These are phyloP conservation scores for Punica granatum DNA, from an alignment of 345 rosid genomes.

Conservation along the genomic window DNA sequence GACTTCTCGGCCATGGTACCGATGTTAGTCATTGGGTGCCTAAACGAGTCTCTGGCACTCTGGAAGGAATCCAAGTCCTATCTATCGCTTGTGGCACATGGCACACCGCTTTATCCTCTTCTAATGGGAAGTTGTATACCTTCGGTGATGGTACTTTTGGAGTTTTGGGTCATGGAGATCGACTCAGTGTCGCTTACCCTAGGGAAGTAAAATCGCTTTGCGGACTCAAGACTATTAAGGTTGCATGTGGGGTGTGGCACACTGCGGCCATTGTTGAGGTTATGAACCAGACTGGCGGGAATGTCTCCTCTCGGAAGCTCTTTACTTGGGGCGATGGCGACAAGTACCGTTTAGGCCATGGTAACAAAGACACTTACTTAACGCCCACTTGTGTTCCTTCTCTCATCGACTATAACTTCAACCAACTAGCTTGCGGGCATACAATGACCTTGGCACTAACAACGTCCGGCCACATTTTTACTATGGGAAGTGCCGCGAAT, in stretches of 20 bases:
- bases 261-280: constrained; percentile 95
- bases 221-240: constrained; percentile 72
- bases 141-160: constrained; percentile 96
- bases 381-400: constrained; percentile 81
- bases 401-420: constrained; percentile 85
- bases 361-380: constrained; percentile 71
- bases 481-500: constrained; percentile 67
- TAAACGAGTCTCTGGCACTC: constrained; percentile 68
- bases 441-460: constrained; percentile 86
- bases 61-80: constrained; percentile 87
- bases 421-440: constrained; percentile 81
- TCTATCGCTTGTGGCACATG: constrained; percentile 86
- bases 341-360: constrained; percentile 83
- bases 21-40: constrained; percentile 92
- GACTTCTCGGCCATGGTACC: constrained; percentile 84
- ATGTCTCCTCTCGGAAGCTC: constrained; percentile 52
- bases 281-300: constrained; percentile 46
- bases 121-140: constrained; percentile 80
- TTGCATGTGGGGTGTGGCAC: constrained; percentile 96
- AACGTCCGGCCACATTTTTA: constrained; percentile 87
- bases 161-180: constrained; percentile 85
- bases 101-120: constrained; percentile 88
- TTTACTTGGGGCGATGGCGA: constrained; percentile 99
- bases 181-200: constrained; percentile 59
- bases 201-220: constrained; percentile 63